These are phyloP conservation scores for Fraxinus ornus DNA, from an alignment of 305 asterid genomes.

Conservation along the genomic window DNA sequence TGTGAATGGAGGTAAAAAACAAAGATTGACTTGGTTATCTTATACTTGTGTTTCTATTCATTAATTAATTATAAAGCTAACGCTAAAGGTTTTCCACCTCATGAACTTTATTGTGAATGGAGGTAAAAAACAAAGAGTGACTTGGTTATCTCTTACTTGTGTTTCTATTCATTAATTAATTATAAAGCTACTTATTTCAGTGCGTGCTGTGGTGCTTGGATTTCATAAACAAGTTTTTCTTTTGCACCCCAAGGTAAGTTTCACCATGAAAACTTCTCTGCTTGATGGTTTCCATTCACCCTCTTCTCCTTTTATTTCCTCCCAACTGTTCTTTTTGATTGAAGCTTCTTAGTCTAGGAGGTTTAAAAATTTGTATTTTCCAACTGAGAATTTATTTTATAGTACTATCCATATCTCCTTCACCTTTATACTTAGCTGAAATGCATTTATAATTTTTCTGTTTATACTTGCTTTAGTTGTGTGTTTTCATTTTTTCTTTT, in stretches of 20 bases:
- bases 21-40: constrained; percentile 19
- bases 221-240: constrained; percentile 73
- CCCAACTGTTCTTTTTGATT: neutral
- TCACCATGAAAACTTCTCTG: constrained; percentile 1
- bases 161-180: constrained; percentile 22
- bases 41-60: constrained; percentile 10
- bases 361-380: constrained; percentile 5
- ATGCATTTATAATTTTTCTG: neutral
- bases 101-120: constrained; percentile 96
- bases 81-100: constrained; percentile 95
- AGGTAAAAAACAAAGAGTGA: constrained; percentile 46
- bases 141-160: constrained; percentile 13
- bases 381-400: constrained; percentile 6
- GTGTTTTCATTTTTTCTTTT: neutral
- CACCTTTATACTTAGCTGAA: neutral
- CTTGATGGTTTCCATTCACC: constrained; percentile 1
- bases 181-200: constrained; percentile 42
- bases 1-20: constrained; percentile 82
- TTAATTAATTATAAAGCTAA: constrained; percentile 27
- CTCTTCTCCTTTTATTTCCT: neutral
- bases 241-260: constrained; percentile 78
- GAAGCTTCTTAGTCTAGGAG: constrained; percentile 4
- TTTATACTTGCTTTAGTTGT: neutral
- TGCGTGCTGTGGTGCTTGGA: constrained; percentile 82
- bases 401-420: neutral